These are phyloP conservation scores for Erodium chrysanthum DNA, from an alignment of 441 rosid species.

Conservation along the genomic window DNA sequence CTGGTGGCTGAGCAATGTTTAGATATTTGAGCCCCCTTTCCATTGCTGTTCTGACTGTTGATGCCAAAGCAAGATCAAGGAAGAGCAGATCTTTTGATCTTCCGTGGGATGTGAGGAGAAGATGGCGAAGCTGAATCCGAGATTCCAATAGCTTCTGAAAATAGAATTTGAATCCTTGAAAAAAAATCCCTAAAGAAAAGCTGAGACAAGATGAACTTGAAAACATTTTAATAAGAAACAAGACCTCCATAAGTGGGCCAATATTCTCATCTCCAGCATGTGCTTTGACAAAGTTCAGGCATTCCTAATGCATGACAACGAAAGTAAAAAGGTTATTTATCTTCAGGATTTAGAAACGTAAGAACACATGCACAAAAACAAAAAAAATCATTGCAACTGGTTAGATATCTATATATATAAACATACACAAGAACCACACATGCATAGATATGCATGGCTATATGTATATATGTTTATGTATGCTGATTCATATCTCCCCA, in stretches of 20 bases:
- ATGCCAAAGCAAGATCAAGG: constrained; percentile 47
- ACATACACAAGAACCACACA: not conserved
- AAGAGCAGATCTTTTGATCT: constrained; percentile 50
- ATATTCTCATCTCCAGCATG: constrained; percentile 35
- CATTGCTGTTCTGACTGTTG: constrained; percentile 50
- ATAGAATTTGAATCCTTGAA: constrained; percentile 16
- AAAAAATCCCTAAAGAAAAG: constrained; percentile 5
- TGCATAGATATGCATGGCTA: not conserved
- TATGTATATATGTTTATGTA: not conserved
- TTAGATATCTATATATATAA: not conserved
- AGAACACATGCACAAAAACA: not conserved
- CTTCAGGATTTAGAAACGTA: not conserved
- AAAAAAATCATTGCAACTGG: not conserved
- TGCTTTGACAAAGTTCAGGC: constrained; percentile 38
- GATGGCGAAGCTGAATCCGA: constrained; percentile 48
- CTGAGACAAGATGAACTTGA: constrained; percentile 12
- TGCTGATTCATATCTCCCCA: not conserved
- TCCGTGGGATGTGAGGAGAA: constrained; percentile 34
- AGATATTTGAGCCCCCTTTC: constrained; percentile 56
- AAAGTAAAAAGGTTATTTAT: constrained; percentile 12
- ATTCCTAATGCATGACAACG: constrained; percentile 31
- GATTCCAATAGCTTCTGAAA: constrained; percentile 48
- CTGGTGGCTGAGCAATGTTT: constrained; percentile 38
- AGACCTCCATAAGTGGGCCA: constrained; percentile 40
- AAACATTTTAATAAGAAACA: constrained; percentile 8